These are phyloP conservation scores for Mercurialis annua DNA, from an alignment of 345 rosid genomes.

Conservation along the genomic window DNA sequence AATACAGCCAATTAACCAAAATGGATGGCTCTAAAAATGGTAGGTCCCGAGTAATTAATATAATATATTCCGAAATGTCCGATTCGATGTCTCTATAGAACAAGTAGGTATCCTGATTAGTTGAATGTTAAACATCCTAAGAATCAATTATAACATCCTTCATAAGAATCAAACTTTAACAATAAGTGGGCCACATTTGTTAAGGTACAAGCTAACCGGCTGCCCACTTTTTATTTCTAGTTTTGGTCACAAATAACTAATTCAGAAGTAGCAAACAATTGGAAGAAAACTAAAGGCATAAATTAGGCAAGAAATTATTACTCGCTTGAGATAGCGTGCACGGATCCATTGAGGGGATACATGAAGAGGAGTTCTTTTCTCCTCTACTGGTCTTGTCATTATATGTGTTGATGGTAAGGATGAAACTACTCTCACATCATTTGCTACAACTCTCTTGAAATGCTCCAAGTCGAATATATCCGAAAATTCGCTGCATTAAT, in stretches of 20 bases:
- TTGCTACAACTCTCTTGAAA: conserved; percentile 70
- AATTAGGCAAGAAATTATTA: conserved; percentile 25
- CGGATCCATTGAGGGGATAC: conserved; percentile 93
- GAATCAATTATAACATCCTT: conserved; percentile 3
- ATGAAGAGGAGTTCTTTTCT: conserved; percentile 66
- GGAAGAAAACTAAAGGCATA: not conserved
- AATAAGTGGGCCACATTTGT: conserved; percentile 13
- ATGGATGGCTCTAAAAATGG: not conserved
- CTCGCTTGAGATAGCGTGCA: conserved; percentile 76
- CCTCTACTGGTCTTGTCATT: conserved; percentile 84
- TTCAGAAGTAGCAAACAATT: not conserved
- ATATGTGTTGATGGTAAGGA: conserved; percentile 75
- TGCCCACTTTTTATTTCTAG: not conserved
- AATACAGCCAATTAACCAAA: conserved; percentile 1
- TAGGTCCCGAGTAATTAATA: conserved; percentile 5
- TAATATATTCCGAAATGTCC: not conserved
- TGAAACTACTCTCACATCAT: conserved; percentile 83
- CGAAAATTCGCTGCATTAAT: conserved; percentile 73
- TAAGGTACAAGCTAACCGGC: conserved; percentile 1
- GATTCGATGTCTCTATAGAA: not conserved
- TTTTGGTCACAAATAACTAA: not conserved
- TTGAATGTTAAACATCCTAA: not conserved
- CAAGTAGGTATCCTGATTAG: not conserved
- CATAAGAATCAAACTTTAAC: not conserved
- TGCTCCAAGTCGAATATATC: conserved; percentile 92